Base-by-base conservation (phyloP, 768 basidiomycete genomes). In the Pisolithus tinctorius region DNA sequence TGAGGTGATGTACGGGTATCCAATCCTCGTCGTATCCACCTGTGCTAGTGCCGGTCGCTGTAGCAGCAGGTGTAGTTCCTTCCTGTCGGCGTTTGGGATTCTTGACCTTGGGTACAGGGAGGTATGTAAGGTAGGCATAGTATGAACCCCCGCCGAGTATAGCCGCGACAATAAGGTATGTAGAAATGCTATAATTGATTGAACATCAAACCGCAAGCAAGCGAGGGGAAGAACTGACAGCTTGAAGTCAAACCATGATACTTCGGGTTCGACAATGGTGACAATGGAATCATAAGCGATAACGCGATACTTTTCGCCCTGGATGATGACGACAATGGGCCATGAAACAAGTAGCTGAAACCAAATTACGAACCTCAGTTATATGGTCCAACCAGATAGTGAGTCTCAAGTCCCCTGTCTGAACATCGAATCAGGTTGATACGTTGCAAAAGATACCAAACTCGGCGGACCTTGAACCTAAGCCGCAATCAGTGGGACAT, bases 1-100 rank as follows among this genome's bases (percentile, higher is more conserved):
- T 86, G 54, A 90, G 71, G 60, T 92, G 90, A 61, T 90, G 87
- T 57, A 86, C 86, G n/a, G 90, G 90, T 58, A 93, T 93, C 90
- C 90, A 93, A 61, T 93, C 90, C 62, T 92, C 87, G 60, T 88
- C 81, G 58, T 92, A 91, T 41, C 81, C 83, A 37, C 82, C 78
- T 2, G 82, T 75, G 34, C 82, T 80, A 23, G 81, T 81, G 30
- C 83, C 82, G 6, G 84, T 84, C 34, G 78, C 77, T 7, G 79
- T 65, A 27, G 76, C 76, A 36, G 78, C 75, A 8, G 85, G 79
- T 4, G 80, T 67, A 51, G 78, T 82, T 48, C 79, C 72, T 6
- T 74, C 62, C 20, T 75, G 58, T 1, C 71, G 62, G 25, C 71
- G 55, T 49, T 69, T 63, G 48, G 78, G 72, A 31, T 73, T 63